phyloP scores from a whole-genome alignment of 164 flowering plant species.

The Hamamelis virginiana region DNA sequence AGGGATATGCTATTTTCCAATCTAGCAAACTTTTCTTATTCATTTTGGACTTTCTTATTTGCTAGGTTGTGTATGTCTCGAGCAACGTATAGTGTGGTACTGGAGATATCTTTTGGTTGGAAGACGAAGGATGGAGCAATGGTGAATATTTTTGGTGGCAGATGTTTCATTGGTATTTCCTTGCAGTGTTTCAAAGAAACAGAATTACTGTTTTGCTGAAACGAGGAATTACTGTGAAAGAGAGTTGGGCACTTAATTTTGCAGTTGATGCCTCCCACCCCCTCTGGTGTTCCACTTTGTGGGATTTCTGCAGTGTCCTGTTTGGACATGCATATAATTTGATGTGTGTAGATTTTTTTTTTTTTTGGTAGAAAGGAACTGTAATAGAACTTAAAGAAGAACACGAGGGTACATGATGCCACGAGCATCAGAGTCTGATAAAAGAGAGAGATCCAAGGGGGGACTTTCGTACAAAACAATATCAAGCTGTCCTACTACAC shows the following conservation, averaged over 20 bases:
- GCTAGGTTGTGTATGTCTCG: neutral
- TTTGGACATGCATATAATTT: neutral
- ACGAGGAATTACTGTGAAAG: neutral
- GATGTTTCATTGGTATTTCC: neutral
- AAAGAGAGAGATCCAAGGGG: too few species aligned
- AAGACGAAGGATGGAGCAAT: neutral
- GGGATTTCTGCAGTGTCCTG: neutral
- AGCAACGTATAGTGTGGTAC: neutral
- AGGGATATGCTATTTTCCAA: neutral
- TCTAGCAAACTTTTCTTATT: neutral
- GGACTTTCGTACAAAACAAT: too few species aligned
- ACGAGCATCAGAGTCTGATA: too few species aligned
- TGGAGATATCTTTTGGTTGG: conserved; percentile 1
- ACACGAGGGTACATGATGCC: too few species aligned
- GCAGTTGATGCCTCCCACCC: neutral
- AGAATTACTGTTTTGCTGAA: neutral
- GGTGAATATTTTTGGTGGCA: neutral
- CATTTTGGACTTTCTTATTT: neutral
- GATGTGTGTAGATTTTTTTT: neutral
- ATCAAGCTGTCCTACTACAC: too few species aligned
- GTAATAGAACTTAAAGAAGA: too few species aligned
- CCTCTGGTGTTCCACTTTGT: neutral
- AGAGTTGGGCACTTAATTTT: neutral
- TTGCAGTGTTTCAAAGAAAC: neutral
- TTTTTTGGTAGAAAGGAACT: too few species aligned